Conservation (phyloP, 2,329 filamentous ascomycete genomes). For the Byssothecium circinans region DNA sequence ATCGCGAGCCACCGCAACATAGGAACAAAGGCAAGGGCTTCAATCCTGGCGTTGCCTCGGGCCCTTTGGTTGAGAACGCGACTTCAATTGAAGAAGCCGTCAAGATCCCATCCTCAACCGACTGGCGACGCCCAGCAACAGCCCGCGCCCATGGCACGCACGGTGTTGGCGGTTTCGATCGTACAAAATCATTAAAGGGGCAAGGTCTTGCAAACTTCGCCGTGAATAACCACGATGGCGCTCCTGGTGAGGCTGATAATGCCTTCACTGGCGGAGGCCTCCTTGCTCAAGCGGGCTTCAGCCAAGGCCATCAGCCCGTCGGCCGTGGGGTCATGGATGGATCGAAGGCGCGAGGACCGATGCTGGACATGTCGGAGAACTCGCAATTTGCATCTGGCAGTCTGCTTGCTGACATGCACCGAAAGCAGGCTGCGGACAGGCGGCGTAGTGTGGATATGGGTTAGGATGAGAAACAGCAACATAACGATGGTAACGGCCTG, state of each 20-base stretch:
- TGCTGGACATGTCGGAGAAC: constrained; percentile 48
- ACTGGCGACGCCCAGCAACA: constrained; percentile 47
- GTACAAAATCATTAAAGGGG: constrained; percentile 38
- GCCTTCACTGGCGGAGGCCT: constrained; percentile 52
- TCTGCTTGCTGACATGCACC: constrained; percentile 49
- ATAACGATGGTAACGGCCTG: not conserved
- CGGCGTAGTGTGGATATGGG: constrained; percentile 25
- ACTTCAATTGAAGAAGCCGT: constrained; percentile 49
- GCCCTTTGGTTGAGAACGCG: constrained; percentile 50
- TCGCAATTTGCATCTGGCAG: constrained; percentile 51
- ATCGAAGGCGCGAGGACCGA: constrained; percentile 47
- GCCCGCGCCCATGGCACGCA: constrained; percentile 33
- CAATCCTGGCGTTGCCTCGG: constrained; percentile 38
- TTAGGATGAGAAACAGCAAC: constrained; percentile 1
- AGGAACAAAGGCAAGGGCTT: constrained; percentile 56
- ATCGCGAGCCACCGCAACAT: constrained; percentile 65
- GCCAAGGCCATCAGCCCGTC: constrained; percentile 42
- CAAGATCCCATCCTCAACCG: constrained; percentile 45
- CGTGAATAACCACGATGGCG: constrained; percentile 35
- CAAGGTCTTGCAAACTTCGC: constrained; percentile 38
- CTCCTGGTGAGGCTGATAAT: constrained; percentile 34
- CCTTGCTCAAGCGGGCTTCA: constrained; percentile 44
- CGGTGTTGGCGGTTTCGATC: constrained; percentile 32
- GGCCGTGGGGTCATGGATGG: constrained; percentile 52
- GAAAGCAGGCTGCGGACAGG: constrained; percentile 25